Conservation (phyloP, 1,284 basidiomycete genomes). For the Laetiporus sulphureus region DNA sequence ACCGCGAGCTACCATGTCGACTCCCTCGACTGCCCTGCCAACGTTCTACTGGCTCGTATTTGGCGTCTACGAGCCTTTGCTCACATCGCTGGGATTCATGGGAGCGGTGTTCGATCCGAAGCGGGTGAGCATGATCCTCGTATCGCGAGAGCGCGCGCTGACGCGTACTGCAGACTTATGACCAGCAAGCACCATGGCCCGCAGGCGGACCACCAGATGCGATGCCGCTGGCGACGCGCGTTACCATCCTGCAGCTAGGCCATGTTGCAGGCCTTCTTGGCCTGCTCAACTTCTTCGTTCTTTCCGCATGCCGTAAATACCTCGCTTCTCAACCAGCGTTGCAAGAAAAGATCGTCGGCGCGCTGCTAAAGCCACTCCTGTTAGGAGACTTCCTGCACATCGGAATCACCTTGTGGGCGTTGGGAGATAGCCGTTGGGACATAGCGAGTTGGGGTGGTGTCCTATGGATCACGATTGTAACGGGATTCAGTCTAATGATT, state of each 20-base stretch:
- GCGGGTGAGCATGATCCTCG: constrained; percentile 34
- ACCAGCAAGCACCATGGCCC: constrained; percentile 69
- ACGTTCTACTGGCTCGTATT: constrained; percentile 67
- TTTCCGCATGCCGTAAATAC: constrained; percentile 52
- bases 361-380: constrained; percentile 60
- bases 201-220: constrained; percentile 36
- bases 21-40: constrained; percentile 53
- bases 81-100: constrained; percentile 57
- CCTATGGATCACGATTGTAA: constrained; percentile 58
- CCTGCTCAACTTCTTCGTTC: constrained; percentile 59
- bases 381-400: constrained; percentile 63
- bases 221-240: constrained; percentile 55
- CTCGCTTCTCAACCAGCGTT: constrained; percentile 49
- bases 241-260: constrained; percentile 64
- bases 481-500: constrained; percentile 58
- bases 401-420: constrained; percentile 60
- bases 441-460: constrained; percentile 56
- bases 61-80: constrained; percentile 62
- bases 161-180: constrained; percentile 45
- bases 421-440: constrained; percentile 61
- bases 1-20: constrained; percentile 3
- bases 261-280: constrained; percentile 71
- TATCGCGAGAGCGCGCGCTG: background rate
- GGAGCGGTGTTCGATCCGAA: constrained; percentile 63
- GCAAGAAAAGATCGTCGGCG: constrained; percentile 62